Percentiles rank a stretch among this genome's conserved stretches.
These are phyloP conservation scores for Hypoxylon trugodes DNA, from an alignment of 495 filamentous ascomycete species.

Conservation along the genomic window DNA sequence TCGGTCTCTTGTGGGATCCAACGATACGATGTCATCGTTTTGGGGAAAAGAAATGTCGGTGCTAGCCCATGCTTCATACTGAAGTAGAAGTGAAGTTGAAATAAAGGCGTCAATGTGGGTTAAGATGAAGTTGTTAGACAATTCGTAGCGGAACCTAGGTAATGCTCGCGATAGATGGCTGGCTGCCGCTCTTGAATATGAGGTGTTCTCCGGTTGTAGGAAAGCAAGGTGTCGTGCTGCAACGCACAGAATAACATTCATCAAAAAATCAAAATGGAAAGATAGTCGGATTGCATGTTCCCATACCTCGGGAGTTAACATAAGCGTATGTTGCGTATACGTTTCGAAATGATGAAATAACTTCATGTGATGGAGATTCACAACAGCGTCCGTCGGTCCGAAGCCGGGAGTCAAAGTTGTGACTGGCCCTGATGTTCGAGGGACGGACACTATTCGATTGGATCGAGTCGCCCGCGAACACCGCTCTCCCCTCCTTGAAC, in stretches of 20 bases:
- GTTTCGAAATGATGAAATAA: background rate
- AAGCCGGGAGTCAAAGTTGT: background rate
- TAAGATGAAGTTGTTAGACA: background rate
- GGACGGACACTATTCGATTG: background rate
- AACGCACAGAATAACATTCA: background rate
- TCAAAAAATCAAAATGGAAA: background rate
- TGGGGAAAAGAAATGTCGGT: too few species aligned
- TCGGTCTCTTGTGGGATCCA: background rate
- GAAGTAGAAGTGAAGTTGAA: background rate
- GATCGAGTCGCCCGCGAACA: background rate
- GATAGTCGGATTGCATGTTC: background rate
- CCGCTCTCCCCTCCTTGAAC: background rate
- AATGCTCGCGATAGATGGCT: background rate
- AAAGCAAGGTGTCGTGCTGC: background rate
- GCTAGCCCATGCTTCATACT: background rate
- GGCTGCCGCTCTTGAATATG: background rate
- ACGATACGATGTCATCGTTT: background rate
- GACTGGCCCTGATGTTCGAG: background rate
- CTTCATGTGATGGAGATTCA: background rate
- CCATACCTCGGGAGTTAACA: background rate
- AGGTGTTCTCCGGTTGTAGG: background rate
- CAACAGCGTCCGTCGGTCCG: background rate
- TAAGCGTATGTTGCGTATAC: background rate
- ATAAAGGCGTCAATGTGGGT: conserved; percentile 1
- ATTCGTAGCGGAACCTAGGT: background rate